Evolutionary conservation across 83 land plant genomes (phyloP), one percentile per base, ranked within the genome.

Genomic region (Picea abies): DNA sequence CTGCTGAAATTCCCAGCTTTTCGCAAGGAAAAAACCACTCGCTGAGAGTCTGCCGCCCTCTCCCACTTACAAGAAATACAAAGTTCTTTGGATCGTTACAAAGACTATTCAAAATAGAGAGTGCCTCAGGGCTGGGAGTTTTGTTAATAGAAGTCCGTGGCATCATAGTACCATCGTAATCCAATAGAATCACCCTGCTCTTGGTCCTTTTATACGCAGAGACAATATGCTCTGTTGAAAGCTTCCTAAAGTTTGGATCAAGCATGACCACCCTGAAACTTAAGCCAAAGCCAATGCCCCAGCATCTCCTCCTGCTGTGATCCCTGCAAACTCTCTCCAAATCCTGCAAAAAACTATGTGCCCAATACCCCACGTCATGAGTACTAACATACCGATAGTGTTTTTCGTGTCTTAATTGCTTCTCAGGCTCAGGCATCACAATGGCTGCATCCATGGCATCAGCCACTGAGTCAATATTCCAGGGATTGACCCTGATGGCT

Each of bases 101-200:
- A 70, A 93, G 80, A 60, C 82, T 70, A 69, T 87, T 89, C 29
- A 93, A 77, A n/a, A 91, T 76, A 81, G 88, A 84, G 7, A 91
- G 82, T 14, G 91, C 87, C 71, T 93, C 92, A 16, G 79, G 52
- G 76, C 87, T 91, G 12, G 95, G 95, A 7, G 78, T 69, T 52
- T 87, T 91, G 69, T 78, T 86, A 23, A 93, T 88, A 47, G 90
- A 91, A 44, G 84, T 35, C 78, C 89, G 90, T 16, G 93, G 89
- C 81, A 93, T 81, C 61, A 93, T 83, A 37, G 95, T 93, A 8
- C 95, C 95, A 93, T 93, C 95, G 85, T 93, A 93, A 56, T 93
- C 95, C 83, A 93, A 62, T 77, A 93, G 88, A 78, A 93, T 93
- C 25, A 88, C 93, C 63, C 95, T 86, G 63, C 90, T 91, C 35